These are phyloP conservation scores for Aspergillus oerlinghausenensis DNA, from an alignment of 2,329 filamentous ascomycete genomes.

Conservation along the genomic window DNA sequence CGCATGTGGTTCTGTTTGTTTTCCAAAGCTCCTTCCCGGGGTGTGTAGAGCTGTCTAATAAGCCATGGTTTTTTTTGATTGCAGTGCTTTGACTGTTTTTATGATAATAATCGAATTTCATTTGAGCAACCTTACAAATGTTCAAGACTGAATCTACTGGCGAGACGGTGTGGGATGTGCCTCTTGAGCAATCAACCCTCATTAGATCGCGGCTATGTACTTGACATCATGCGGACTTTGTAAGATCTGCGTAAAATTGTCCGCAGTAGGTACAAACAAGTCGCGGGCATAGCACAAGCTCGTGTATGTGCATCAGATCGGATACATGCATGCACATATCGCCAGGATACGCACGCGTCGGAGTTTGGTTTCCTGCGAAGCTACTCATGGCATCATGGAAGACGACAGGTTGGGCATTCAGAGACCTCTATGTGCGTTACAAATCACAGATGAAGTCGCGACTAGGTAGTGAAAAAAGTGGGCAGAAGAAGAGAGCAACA, in stretches of 20 bases:
- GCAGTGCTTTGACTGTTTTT: constrained; percentile 30
- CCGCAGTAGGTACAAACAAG: background rate
- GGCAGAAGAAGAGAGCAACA: background rate
- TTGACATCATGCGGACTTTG: background rate
- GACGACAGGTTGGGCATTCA: background rate
- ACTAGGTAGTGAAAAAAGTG: background rate
- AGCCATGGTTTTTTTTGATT: constrained; percentile 29
- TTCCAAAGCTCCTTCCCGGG: constrained; percentile 16
- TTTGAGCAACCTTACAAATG: constrained; percentile 23
- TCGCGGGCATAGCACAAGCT: background rate
- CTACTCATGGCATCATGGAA: background rate
- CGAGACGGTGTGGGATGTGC: background rate
- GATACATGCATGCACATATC: background rate
- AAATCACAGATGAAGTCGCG: background rate
- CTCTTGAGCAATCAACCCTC: background rate
- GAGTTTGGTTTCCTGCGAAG: background rate
- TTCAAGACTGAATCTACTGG: background rate
- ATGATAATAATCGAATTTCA: constrained; percentile 41
- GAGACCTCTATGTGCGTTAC: background rate
- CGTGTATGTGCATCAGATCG: background rate
- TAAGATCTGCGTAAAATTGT: background rate
- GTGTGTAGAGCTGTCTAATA: constrained; percentile 36
- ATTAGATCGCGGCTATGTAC: background rate
- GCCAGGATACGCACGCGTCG: background rate
- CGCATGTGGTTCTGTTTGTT: constrained; percentile 24